phyloP scores from a whole-genome alignment of 2,329 filamentous ascomycete species.

The Fusarium circinatum region DNA sequence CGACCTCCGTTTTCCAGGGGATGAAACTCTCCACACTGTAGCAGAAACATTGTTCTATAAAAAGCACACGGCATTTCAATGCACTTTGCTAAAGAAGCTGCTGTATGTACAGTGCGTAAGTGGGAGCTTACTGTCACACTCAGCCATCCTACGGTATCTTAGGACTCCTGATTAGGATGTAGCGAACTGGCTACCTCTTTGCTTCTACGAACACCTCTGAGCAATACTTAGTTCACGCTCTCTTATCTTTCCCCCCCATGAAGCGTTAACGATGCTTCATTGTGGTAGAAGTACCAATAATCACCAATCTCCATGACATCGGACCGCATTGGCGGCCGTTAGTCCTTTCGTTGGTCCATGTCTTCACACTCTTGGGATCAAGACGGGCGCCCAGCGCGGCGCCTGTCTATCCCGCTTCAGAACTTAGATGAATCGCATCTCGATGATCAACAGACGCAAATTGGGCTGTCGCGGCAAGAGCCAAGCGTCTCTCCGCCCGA shows the following conservation, averaged over 20 bases:
- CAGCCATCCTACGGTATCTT: slow-evolving; percentile 14
- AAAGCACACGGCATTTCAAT: slow-evolving; percentile 25
- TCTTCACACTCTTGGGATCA: slow-evolving; percentile 44
- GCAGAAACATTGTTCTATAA: slow-evolving; percentile 35
- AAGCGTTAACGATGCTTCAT: slow-evolving; percentile 37
- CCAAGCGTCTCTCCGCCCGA: slow-evolving; percentile 14
- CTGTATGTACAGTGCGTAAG: slow-evolving; percentile 33
- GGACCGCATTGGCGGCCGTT: slow-evolving; percentile 37
- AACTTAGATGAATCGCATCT: slow-evolving; percentile 57
- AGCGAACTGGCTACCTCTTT: slow-evolving; percentile 30
- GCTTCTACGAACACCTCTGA: slow-evolving; percentile 13
- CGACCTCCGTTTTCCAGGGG: slow-evolving; percentile 30
- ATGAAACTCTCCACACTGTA: slow-evolving; percentile 36
- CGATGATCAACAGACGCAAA: slow-evolving; percentile 15
- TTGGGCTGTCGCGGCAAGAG: slow-evolving; percentile 19
- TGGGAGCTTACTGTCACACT: slow-evolving; percentile 21
- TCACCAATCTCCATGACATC: slow-evolving; percentile 31
- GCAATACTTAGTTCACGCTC: slow-evolving; percentile 20
- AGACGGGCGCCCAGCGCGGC: slow-evolving; percentile 42
- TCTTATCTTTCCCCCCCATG: neutral
- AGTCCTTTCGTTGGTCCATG: slow-evolving; percentile 42
- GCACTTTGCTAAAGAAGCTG: neutral
- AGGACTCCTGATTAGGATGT: slow-evolving; percentile 39
- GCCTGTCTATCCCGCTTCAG: slow-evolving; percentile 75
- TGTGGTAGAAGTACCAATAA: slow-evolving; percentile 8